Base-by-base conservation (phyloP, 2,329 filamentous ascomycete genomes). In the Ascochyta fabae region DNA sequence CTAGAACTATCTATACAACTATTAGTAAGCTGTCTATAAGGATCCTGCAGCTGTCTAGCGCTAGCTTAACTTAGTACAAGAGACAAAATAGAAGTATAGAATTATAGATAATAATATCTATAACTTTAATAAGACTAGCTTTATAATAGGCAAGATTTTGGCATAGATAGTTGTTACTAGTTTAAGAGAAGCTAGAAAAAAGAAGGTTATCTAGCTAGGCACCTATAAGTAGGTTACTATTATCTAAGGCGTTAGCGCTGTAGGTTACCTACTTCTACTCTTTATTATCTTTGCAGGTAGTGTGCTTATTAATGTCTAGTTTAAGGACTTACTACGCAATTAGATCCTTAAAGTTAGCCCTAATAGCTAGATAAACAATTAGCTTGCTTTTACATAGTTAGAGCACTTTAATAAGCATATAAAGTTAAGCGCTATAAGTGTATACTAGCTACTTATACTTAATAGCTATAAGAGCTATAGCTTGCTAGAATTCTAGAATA, bases 81-180 rank as follows among this genome's bases (percentile, higher is more conserved):
- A 22, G 6, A 51, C 45, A 26, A 52, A 49, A 23, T 47, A 31
- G 22, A 60, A 58, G 36, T 60, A 52, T 27, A 43, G 46, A 9
- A 52, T 58, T 29, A n/a, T 36, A 31, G 41, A 60, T 41, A 42
- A 44, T 12, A 48, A 59, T 43, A 53, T 49, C 7, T 64, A 60
- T 43, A 64, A 64, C 51, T 61, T 62, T 49, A 50, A 66, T 49
- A 49, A 49, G 19, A 19, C 19, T 19, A 19, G 19, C 19, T 19
- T 19, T 19, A 19, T 19, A 19, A 19, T 19, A 19, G 19, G 19
- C 19, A 19, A 19, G 19, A 19, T 19, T 2, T 19, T 19, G 2
- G 2, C 2, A 19, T 2, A 19, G 2, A 19, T 2, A 19, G 19
- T 19, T 19, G 2, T 19, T 19, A 19, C 19, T 19, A 19, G 19